These are phyloP conservation scores for Aureobasidium lini DNA, from an alignment of 2,329 filamentous ascomycete genomes.

Conservation along the genomic window DNA sequence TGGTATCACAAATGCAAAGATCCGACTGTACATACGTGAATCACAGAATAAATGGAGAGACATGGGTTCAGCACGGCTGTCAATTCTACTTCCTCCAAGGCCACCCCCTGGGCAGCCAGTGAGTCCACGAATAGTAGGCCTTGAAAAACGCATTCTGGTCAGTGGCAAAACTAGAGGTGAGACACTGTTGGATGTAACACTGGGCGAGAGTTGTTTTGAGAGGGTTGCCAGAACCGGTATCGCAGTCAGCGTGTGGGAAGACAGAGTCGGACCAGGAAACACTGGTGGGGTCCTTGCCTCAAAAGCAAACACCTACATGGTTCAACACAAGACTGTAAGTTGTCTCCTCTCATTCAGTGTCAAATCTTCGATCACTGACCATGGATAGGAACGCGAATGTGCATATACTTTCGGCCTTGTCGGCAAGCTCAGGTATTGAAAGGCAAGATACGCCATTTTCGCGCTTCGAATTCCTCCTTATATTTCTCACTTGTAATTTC, in stretches of 20 bases:
- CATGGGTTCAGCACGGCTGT: constrained; percentile 74
- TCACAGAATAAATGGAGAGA: constrained; percentile 78
- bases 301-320: constrained; percentile 56
- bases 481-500: neutral
- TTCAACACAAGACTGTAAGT: constrained; percentile 38
- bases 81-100: constrained; percentile 66
- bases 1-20: constrained; percentile 72
- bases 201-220: constrained; percentile 79
- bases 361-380: neutral
- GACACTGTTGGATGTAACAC: constrained; percentile 71
- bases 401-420: constrained; percentile 43
- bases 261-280: constrained; percentile 37
- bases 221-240: constrained; percentile 78
- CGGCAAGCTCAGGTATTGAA: constrained; percentile 42
- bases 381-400: constrained; percentile 38
- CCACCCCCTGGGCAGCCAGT: constrained; percentile 29
- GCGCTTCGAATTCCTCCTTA: too few relatives aligned
- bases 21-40: constrained; percentile 76
- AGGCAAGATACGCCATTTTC: too few relatives aligned
- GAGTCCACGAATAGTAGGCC: constrained; percentile 36
- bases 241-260: constrained; percentile 79
- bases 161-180: constrained; percentile 61
- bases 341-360: neutral
- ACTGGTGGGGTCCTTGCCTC: constrained; percentile 51
- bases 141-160: constrained; percentile 81